Percentiles rank a stretch among this genome's conserved stretches.
Conservation (phyloP, 129 eudicot genomes). For the Apium graveolens region DNA sequence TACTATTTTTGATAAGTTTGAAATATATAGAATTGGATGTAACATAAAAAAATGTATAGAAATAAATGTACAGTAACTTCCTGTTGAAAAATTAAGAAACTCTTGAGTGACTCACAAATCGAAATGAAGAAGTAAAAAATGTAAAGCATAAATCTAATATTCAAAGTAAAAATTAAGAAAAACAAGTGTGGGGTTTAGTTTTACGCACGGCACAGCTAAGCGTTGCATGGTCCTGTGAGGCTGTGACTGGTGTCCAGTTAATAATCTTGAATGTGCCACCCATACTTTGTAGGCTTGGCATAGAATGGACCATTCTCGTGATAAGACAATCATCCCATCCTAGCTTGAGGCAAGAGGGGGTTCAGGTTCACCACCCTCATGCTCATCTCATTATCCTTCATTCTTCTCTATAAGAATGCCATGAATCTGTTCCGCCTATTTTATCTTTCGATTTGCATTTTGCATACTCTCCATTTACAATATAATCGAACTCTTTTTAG, state of each 20-base stretch:
- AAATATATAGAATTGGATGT: no score
- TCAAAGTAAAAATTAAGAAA: no score
- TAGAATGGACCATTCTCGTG: neutral
- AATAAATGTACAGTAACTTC: no score
- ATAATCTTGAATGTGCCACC: neutral
- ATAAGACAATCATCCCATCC: neutral
- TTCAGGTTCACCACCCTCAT: neutral
- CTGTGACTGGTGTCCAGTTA: neutral
- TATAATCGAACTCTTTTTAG: neutral
- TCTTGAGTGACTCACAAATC: no score
- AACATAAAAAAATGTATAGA: no score
- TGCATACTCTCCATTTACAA: no score
- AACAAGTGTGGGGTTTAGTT: neutral
- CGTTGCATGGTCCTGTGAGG: neutral
- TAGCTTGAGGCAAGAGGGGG: neutral
- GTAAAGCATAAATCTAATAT: no score
- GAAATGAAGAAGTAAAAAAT: no score
- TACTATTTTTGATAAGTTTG: no score
- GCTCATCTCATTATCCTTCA: neutral
- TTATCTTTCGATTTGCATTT: no score
- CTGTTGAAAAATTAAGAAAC: no score
- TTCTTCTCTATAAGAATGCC: neutral
- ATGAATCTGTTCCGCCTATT: neutral
- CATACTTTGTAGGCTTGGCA: neutral
- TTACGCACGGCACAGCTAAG: neutral